These are phyloP conservation scores for Fusarium pilosicola DNA, from an alignment of 2,329 filamentous ascomycete genomes.

Conservation along the genomic window DNA sequence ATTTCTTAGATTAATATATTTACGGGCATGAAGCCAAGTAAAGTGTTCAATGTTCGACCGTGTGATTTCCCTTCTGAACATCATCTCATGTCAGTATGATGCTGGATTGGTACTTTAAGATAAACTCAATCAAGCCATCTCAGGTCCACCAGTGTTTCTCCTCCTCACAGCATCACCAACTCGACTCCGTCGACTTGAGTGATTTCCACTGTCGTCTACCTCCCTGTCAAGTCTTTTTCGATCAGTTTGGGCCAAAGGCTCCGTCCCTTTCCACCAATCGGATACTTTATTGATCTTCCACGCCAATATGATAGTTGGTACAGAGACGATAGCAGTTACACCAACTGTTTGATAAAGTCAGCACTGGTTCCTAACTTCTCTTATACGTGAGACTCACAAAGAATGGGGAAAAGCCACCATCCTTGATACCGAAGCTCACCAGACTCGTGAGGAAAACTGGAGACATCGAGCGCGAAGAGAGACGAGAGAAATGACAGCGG, in stretches of 20 bases:
- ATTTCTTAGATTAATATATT: conserved; percentile 19
- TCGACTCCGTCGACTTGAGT: background rate
- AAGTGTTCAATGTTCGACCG: accelerated
- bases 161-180: accelerated
- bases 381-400: accelerated
- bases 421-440: accelerated
- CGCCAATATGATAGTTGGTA: background rate
- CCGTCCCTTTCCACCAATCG: accelerated
- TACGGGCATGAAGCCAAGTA: background rate
- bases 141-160: accelerated
- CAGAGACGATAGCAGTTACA: background rate
- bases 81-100: background rate
- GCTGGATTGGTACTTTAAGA: accelerated
- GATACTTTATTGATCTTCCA: background rate
- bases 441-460: background rate
- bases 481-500: background rate
- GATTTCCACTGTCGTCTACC: background rate
- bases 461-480: background rate
- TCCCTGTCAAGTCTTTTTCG: accelerated
- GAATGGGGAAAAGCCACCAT: background rate
- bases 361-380: background rate
- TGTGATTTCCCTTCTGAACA: background rate
- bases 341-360: background rate
- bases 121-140: accelerated
- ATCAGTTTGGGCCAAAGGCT: accelerated